These are phyloP conservation scores for Mycena kentingensis DNA, from an alignment of 768 basidiomycete genomes.

Conservation along the genomic window DNA sequence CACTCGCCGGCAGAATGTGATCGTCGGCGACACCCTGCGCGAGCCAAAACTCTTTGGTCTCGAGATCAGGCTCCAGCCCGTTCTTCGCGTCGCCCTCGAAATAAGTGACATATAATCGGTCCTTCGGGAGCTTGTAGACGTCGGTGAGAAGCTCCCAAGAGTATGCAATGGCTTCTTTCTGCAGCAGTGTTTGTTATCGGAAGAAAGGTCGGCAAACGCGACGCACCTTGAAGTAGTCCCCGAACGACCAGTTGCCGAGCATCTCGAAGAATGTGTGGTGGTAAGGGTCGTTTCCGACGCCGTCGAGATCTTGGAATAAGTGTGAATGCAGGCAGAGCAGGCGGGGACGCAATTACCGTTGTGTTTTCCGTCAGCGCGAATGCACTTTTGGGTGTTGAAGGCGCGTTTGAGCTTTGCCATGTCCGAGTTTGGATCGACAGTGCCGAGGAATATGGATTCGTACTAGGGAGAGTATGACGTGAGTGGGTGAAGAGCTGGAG, in stretches of 20 bases:
- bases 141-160: conserved; percentile 95
- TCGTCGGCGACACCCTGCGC: conserved; percentile 86
- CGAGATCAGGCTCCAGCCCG: conserved; percentile 84
- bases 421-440: conserved; percentile 92
- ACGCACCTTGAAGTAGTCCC: conserved; percentile 96
- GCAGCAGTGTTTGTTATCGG: too few species aligned
- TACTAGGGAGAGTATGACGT: conserved; percentile 54
- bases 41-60: conserved; percentile 86
- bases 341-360: conserved; percentile 72
- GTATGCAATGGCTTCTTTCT: conserved; percentile 92
- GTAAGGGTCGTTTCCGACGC: conserved; percentile 98
- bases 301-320: conserved; percentile 85
- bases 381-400: conserved; percentile 97
- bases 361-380: conserved; percentile 97
- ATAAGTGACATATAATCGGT: conserved; percentile 95
- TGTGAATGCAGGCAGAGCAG: neutral
- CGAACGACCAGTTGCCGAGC: conserved; percentile 99
- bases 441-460: conserved; percentile 97
- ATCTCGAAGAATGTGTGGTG: conserved; percentile 99
- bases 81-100: conserved; percentile 92
- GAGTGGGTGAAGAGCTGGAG: neutral
- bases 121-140: conserved; percentile 85
- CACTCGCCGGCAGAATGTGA: conserved; percentile 90
- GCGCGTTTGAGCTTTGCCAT: conserved; percentile 90
- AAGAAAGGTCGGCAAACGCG: too few species aligned